Base-by-base conservation (phyloP, 2,329 filamentous ascomycete species). In the Esteya vermicola region DNA sequence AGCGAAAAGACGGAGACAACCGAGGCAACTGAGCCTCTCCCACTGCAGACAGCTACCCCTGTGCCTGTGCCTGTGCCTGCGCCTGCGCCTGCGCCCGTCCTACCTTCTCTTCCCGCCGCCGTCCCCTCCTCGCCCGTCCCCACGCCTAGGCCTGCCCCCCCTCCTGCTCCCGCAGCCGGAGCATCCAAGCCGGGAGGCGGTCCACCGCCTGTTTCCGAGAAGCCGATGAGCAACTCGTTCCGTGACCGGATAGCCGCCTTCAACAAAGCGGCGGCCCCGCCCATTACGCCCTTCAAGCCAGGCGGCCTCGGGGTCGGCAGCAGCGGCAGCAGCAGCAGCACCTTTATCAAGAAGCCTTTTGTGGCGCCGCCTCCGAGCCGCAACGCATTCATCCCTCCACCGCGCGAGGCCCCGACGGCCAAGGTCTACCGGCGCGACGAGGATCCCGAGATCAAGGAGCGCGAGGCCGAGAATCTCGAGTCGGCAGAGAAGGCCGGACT, bases 211-310 rank as follows among this genome's bases (percentile, higher is more conserved):
- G 68, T 70, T 9, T 60, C 67, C 9, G 84, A 85, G 50, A 94
- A 93, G 57, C 85, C 86, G 22, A 57, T 60, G 10, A 69, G 65
- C 34, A 83, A 74, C 53, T 85, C 91, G 2, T 96, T 98, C 65
- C 88, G 75, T 55, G 91, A 96, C 61, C 83, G 91, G 46, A 94
- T 98, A 55, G 91, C 91, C 26, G 89, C 91, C 33, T 98, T 98
- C 65, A 98, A 98, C 61, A 91, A 89, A 57, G 68, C 84, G 33
- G 75, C 83, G 28, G 85, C 86, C 6, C 77, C 86, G 3, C 91
- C 91, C 9, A 67, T 91, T 44, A 75, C 85, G n/a, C 91, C 91
- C 1, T 89, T 93, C 63, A 93, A 93, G 56, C 85, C 86, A 18
- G 69, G 71, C 44, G 75, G 75, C 3, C 61, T 80, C 21, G n/a